Evolutionary conservation across 108 stramenopile genomes (phyloP).

Genomic region (Skeletonema menzelii): DNA sequence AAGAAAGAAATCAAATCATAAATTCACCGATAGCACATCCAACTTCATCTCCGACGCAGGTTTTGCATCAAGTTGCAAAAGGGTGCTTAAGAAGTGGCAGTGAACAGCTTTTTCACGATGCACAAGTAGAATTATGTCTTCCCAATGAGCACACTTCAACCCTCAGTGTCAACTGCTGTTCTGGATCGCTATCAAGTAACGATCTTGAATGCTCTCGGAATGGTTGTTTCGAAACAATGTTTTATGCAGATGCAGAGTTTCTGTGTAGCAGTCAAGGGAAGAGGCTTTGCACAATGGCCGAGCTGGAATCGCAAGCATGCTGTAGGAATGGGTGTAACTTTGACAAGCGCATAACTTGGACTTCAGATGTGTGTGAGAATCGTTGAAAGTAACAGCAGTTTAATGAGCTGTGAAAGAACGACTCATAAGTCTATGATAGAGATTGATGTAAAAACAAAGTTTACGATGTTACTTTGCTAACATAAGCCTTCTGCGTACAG

Average conservation of each 20-base stretch:
- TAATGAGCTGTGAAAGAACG: not conserved
- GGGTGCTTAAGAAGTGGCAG: not conserved
- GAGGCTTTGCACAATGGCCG: not conserved
- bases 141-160: not conserved
- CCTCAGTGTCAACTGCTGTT: not conserved
- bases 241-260: not conserved
- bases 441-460: no score
- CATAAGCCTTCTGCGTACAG: no score
- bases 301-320: not conserved
- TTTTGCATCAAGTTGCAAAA: not conserved
- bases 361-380: not conserved
- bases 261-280: not conserved
- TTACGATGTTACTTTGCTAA: no score
- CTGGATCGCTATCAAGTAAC: not conserved
- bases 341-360: conserved; percentile 1
- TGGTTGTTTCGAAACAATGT: not conserved
- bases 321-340: not conserved
- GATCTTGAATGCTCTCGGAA: not conserved
- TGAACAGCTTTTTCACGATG: not conserved
- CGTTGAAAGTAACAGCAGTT: not conserved
- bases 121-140: not conserved
- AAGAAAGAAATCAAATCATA: not conserved
- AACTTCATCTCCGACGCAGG: not conserved
- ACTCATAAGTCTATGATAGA: no score
- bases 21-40: not conserved